Evolutionary conservation across 805 yeast genomes (phyloP).

Genomic region (Pichia manshurica): DNA sequence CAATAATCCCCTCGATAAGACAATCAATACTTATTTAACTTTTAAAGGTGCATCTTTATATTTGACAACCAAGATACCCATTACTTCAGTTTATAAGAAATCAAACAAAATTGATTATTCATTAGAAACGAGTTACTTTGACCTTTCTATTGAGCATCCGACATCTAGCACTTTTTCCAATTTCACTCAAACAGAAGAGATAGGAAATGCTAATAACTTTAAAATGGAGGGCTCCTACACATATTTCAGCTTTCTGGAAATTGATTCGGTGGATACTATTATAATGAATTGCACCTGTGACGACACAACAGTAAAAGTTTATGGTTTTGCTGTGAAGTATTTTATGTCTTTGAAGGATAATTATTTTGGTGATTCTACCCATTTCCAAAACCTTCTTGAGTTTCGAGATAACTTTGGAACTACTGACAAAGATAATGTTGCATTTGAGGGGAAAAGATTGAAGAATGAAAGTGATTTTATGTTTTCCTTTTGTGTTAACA

Average conservation of each 20-base stretch:
- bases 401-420: conserved; percentile 36
- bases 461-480: conserved; percentile 76
- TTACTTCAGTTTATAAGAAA: conserved; percentile 46
- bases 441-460: conserved; percentile 29
- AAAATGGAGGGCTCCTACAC: conserved; percentile 60
- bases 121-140: conserved; percentile 51
- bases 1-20: conserved; percentile 80
- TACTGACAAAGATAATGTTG: conserved; percentile 15
- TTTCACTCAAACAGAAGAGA: conserved; percentile 53
- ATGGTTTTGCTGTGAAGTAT: conserved; percentile 75
- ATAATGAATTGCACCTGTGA: conserved; percentile 60
- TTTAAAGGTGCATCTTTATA: conserved; percentile 58
- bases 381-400: conserved; percentile 83
- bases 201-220: conserved; percentile 67
- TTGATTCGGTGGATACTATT: conserved; percentile 65
- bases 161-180: conserved; percentile 86
- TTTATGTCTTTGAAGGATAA: conserved; percentile 75
- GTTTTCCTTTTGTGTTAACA: conserved; percentile 61
- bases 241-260: conserved; percentile 50
- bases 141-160: conserved; percentile 68
- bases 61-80: conserved; percentile 50
- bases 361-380: conserved; percentile 82
- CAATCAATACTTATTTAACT: conserved; percentile 71
- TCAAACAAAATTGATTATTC: conserved; percentile 47
- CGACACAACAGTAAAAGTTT: conserved; percentile 60